These are phyloP conservation scores for Clarireedia hainanense DNA, from an alignment of 2,329 filamentous ascomycete species.

Conservation along the genomic window DNA sequence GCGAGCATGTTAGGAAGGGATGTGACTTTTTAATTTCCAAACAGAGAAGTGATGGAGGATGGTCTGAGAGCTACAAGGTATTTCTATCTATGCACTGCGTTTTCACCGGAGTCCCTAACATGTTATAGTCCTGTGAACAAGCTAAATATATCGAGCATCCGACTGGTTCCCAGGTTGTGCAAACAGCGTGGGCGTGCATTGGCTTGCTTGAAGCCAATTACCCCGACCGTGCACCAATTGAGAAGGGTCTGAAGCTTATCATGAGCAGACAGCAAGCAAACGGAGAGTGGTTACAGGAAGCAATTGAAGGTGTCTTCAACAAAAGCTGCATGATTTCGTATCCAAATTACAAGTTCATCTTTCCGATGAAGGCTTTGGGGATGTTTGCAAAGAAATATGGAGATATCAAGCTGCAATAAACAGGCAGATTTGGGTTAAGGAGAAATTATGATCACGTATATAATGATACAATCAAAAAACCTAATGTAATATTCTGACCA, in stretches of 20 bases:
- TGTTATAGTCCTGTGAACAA: conserved; percentile 60
- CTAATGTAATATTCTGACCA: not conserved
- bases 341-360: conserved; percentile 97
- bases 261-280: conserved; percentile 80
- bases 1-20: conserved; percentile 59
- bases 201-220: conserved; percentile 77
- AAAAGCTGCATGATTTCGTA: conserved; percentile 99
- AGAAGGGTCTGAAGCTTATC: conserved; percentile 68
- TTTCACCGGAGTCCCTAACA: conserved; percentile 14
- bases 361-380: conserved; percentile 87
- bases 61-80: conserved; percentile 88
- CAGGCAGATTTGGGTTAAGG: not conserved
- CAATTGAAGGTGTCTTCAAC: conserved; percentile 97
- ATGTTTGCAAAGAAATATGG: conserved; percentile 47
- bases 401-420: conserved; percentile 14
- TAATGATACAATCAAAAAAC: not conserved
- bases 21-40: conserved; percentile 82
- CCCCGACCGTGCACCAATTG: conserved; percentile 64
- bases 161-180: conserved; percentile 77
- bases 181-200: conserved; percentile 87
- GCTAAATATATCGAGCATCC: conserved; percentile 68
- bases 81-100: not conserved
- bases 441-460: not conserved
- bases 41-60: conserved; percentile 84
- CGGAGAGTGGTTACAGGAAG: conserved; percentile 91